Evolutionary conservation across 2,329 filamentous ascomycete species (phyloP).

Genomic region (Aspergillus sp.): DNA sequence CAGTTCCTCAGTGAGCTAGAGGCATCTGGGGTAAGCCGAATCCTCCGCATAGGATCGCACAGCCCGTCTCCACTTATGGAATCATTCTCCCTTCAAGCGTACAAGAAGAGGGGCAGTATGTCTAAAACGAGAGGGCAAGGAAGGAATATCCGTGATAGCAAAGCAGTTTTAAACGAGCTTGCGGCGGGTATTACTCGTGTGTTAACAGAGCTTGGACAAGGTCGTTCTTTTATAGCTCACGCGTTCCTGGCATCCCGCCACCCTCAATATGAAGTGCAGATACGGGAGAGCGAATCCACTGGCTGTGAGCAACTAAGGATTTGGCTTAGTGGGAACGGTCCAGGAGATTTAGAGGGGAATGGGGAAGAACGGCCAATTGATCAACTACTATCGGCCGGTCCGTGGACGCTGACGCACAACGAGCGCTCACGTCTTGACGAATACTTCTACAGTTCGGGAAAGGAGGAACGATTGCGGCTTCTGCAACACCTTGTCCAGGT

Average conservation of each 20-base stretch:
- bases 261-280: not conserved
- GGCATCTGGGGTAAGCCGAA: not conserved
- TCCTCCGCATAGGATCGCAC: constrained; percentile 5
- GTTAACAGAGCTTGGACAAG: not conserved
- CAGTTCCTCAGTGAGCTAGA: constrained; percentile 8
- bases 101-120: not conserved
- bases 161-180: not conserved
- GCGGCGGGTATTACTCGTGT: not conserved
- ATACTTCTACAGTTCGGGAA: not conserved
- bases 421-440: not conserved
- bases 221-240: not conserved
- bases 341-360: not conserved
- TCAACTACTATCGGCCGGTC: not conserved
- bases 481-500: not conserved
- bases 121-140: not conserved
- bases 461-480: not conserved
- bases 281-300: not conserved
- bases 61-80: not conserved
- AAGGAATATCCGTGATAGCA: not conserved
- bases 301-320: not conserved
- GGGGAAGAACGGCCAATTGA: not conserved
- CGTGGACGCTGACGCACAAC: not conserved
- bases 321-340: constrained; percentile 1
- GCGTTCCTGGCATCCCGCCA: not conserved
- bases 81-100: not conserved